Evolutionary conservation across 139 green algal genomes (phyloP), one percentile per base, ranked within the genome.

Genomic region (Picochlorum sp.): DNA sequence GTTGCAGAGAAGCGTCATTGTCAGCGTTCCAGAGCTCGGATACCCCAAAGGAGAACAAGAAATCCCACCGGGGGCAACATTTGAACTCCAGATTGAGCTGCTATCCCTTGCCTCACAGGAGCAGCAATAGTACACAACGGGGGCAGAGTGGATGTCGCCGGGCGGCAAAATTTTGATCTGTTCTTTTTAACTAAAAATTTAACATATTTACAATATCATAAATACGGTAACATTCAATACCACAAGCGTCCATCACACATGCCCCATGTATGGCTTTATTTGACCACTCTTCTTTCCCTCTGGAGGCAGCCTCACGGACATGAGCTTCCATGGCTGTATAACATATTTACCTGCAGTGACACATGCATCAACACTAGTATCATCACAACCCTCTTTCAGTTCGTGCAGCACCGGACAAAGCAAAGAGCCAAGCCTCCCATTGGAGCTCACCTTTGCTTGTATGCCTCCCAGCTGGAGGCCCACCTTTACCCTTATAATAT

Each of bases 401-500:
- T 25, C 7, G 28, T n/a, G n/a, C n/a, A n/a, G n/a, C n/a, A n/a
- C n/a, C n/a, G n/a, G n/a, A n/a, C 57, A 33, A 12, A 22, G 10
- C 18, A 28, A 29, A 40, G 10, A 52, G 1, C 16, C 24, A 22
- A 40, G 10, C 10, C 26, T 18, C 8, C 12, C 26, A 35, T 33
- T n/a, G n/a, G n/a, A n/a, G n/a, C n/a, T n/a, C 36, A 80, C 75
- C 76, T 70, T 85, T 82, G 10, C 37, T 50, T n/a, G 76, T 83
- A 44, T 84, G 69, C 5, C 44, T 44, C 7, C 76, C 76, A 18
- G 65, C 67, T 2, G 62, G 16, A 6, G 30, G 16, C 2, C 39
- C 53, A 3, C 76, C 76, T 57, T 78, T 81, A 7, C 76, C 76
- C 68, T 84, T 84, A 54, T 85, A 84, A 59, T 70, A 84, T 29